Evolutionary conservation across 2,329 filamentous ascomycete species (phyloP), one percentile per base, ranked within the genome.

Genomic region (Microsporum ferrugineum): DNA sequence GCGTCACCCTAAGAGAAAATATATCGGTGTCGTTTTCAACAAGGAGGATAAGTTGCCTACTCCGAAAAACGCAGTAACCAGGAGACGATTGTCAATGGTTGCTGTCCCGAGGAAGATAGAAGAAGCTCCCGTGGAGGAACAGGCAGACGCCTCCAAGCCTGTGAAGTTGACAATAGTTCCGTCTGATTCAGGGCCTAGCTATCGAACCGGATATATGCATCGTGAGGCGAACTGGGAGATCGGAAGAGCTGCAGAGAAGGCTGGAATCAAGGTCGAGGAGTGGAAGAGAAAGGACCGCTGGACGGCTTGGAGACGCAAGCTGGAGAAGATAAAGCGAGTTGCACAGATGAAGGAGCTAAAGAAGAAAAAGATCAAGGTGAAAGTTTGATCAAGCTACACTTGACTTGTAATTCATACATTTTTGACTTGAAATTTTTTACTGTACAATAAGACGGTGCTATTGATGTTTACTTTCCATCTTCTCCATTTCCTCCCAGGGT

Each of bases 11-110:
- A 88, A 90, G 67, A 84, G 91, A 63, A 89, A 95, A 74, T 99
- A 91, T 79, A 99, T 99, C 70, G 94, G 94, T 64, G 88, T 99
- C 23, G 88, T 88, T 38, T 91, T 96, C 74, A 82, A 91, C 72
- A 89, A 90, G 71, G 79, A 85, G 14, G 89, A 95, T 69, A 84
- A 80, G 36, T 83, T 99, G 1, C 94, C 94, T 0, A 85, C 88
- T 70, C 86, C 89, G 0, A 77, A 75, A 31, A 87, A 92, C 71
- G 87, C 87, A 2, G 84, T 88, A 64, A 84, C 89, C 61, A 83
- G 86, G 69, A 83, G 94, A 66, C 82, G 84, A 59, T 80, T 99
- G 63, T 88, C 88, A 68, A 87, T 95, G 82, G 78, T 86, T 3
- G 82, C 80, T 34, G 78, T 80, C 58, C 70, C 72, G 8, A 68